phyloP scores from a whole-genome alignment of 352 stramenopile species.

The Lagenidium giganteum region DNA sequence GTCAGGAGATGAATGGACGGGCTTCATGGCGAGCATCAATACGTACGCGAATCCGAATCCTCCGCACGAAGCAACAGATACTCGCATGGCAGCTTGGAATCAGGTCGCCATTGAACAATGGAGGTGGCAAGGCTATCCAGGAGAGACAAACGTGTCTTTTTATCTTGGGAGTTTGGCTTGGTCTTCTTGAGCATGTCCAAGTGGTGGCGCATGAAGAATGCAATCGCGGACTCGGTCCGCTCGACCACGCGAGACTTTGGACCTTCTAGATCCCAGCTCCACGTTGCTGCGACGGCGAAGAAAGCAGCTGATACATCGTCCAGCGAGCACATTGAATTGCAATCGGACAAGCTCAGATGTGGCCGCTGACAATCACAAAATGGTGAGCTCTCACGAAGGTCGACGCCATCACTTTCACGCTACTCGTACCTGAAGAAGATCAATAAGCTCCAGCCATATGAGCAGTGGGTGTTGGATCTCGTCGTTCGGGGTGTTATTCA shows the following conservation, averaged over 20 bases:
- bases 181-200: constrained; percentile 44
- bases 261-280: constrained; percentile 19
- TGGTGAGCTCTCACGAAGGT: background rate
- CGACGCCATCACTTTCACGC: background rate
- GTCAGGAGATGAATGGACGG: too few relatives aligned
- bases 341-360: constrained; percentile 53
- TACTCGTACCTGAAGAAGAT: constrained; percentile 61
- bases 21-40: background rate
- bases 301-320: too few relatives aligned
- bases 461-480: constrained; percentile 45
- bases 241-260: constrained; percentile 12
- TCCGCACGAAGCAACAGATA: constrained; percentile 70
- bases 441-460: constrained; percentile 74
- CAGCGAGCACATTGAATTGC: constrained; percentile 24
- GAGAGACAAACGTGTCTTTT: constrained; percentile 33
- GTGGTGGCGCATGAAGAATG: constrained; percentile 68
- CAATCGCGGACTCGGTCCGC: constrained; percentile 44
- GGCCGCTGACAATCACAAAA: constrained; percentile 27
- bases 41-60: constrained; percentile 65
- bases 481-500: constrained; percentile 51
- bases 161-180: constrained; percentile 10
- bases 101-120: constrained; percentile 54
- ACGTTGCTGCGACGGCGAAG: constrained; percentile 27
- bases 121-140: constrained; percentile 43
- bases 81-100: constrained; percentile 51